Evolutionary conservation across 2,329 filamentous ascomycete genomes (phyloP), one percentile per base, ranked within the genome.

Genomic region (Curvularia sp.): DNA sequence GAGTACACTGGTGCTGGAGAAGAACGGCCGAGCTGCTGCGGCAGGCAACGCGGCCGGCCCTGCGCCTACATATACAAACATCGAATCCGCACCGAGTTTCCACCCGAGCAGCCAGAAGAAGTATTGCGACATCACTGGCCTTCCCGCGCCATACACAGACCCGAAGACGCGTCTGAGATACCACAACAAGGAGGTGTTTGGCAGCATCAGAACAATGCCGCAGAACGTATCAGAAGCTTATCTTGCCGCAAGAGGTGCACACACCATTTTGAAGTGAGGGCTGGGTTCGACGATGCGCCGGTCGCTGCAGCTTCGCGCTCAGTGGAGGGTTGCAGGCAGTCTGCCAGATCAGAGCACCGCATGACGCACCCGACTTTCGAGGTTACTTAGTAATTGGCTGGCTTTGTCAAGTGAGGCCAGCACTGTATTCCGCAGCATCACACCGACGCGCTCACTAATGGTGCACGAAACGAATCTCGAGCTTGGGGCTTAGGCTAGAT

Each of bases 51-150:
- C 55, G 12, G 80, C 81, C 6, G 89, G 89, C 0, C 91, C 84
- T 30, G 77, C 81, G 28, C 90, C 90, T 30, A 97, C 95, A 1
- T 99, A 98, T 77, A 97, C 92, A 6, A 98, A 97, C 74, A 96
- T 99, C 63, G 95, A 98, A 77, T 93, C 92, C 47, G 94, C 95
- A 3, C 95, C 95, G 38, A 95, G 91, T 57, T 81, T 98, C 69
- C 86, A 87, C 71, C 85, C 87, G 6, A 89, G 89, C 49, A 90
- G 92, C 66, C 86, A 91, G 73, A 93, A 89, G 78, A 91, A 90
- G 71, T 99, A 98, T 79, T 99, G 95, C 81, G 96, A 99, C 77
- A 86, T 99, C 69, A 99, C 95, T 1, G 96, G 95, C 1, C 80
- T 99, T 64, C 87, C 92, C n/a, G 92, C 93, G 28, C 89, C 90